phyloP scores from a whole-genome alignment of 306 rosid genomes.

The Cicer arietinum region DNA sequence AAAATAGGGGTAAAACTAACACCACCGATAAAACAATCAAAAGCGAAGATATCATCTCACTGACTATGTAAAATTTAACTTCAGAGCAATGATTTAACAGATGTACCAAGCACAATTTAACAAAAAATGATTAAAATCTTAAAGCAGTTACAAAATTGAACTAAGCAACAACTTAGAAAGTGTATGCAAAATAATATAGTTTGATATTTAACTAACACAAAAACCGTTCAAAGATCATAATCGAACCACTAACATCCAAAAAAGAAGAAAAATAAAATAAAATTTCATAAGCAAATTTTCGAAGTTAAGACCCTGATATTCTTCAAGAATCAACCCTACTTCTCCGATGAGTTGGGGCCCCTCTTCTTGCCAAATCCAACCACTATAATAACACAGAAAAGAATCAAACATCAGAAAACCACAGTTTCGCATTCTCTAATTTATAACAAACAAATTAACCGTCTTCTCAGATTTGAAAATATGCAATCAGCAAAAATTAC shows the following conservation, averaged over 20 bases:
- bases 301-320: background rate
- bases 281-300: background rate
- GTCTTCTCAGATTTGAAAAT: background rate
- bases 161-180: background rate
- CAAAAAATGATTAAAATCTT: background rate
- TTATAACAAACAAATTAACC: background rate
- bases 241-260: background rate
- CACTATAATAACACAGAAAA: conserved; percentile 25
- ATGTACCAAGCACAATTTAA: background rate
- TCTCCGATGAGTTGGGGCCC: conserved; percentile 53
- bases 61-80: too few relatives aligned
- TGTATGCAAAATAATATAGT: conserved; percentile 1
- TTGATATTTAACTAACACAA: conserved; percentile 28
- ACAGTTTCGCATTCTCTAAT: background rate
- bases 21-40: background rate
- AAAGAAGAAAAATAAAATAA: background rate
- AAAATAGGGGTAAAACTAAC: too few relatives aligned
- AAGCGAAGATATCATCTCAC: too few relatives aligned
- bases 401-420: background rate
- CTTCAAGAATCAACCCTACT: conserved; percentile 33
- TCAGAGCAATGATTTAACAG: background rate
- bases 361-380: conserved; percentile 57
- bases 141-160: background rate
- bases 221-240: background rate
- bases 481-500: background rate